Conservation (phyloP, 352 stramenopile genomes). For the Pythium biforme region DNA sequence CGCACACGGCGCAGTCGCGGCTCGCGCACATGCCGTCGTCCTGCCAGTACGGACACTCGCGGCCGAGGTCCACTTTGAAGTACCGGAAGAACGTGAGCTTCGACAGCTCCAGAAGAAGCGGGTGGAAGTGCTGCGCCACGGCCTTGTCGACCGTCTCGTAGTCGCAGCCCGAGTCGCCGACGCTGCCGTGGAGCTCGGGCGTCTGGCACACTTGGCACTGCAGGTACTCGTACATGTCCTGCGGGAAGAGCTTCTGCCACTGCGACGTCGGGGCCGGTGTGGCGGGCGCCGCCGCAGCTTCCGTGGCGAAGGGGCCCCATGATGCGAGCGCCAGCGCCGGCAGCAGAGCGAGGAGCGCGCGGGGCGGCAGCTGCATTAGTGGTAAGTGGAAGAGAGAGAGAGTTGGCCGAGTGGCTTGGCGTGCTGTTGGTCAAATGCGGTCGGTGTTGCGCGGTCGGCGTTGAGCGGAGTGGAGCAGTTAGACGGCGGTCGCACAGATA, state of each 20-base stretch:
- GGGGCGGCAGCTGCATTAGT: neutral
- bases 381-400: neutral
- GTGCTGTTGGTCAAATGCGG: no score
- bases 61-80: conserved; percentile 91
- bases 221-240: conserved; percentile 74
- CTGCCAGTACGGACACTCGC: conserved; percentile 89
- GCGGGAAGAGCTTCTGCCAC: conserved; percentile 45
- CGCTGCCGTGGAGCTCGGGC: conserved; percentile 74
- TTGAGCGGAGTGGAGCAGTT: neutral
- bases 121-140: conserved; percentile 79
- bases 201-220: conserved; percentile 84
- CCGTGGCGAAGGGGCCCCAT: neutral
- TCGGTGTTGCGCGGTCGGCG: neutral
- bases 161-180: conserved; percentile 82
- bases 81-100: conserved; percentile 91
- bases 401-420: no score
- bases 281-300: neutral
- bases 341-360: neutral
- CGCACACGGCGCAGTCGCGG: conserved; percentile 87
- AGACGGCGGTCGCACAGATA: neutral
- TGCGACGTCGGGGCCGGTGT: conserved; percentile 3
- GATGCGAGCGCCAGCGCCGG: conserved; percentile 10
- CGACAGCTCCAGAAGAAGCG: conserved; percentile 74
- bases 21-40: conserved; percentile 90
- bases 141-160: conserved; percentile 85